Percentiles rank a stretch among this genome's conserved stretches.
Conservation (phyloP, 23 red algal species). For the Gracilaria gracilis region DNA sequence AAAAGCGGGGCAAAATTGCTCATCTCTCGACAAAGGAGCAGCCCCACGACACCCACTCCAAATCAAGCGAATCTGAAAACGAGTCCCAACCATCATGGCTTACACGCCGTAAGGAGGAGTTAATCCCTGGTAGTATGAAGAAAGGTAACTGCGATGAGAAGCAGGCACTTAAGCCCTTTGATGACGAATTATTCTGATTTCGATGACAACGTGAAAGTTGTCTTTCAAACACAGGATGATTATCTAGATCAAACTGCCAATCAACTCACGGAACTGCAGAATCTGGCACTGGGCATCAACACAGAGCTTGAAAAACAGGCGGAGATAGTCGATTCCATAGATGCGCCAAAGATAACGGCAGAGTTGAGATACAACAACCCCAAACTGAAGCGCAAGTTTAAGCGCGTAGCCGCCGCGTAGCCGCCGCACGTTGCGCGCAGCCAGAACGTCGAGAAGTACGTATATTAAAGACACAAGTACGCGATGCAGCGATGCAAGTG, state of each 20-base stretch:
- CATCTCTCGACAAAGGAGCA: too few relatives aligned
- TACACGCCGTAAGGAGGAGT: too few relatives aligned
- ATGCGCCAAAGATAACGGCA: conserved; percentile 15
- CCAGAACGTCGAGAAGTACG: conserved; percentile 62
- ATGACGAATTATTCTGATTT: conserved; percentile 26
- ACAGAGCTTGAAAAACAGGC: conserved; percentile 19
- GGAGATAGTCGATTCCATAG: conserved; percentile 27
- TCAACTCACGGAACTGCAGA: conserved; percentile 3
- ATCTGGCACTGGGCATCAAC: conserved; percentile 14
- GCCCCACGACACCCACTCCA: too few relatives aligned
- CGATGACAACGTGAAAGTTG: conserved; percentile 2
- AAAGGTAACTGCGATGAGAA: neutral
- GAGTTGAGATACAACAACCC: conserved; percentile 1
- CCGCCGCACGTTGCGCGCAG: too few relatives aligned
- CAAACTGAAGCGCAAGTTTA: conserved; percentile 22
- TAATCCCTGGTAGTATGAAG: too few relatives aligned
- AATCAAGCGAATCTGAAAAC: too few relatives aligned
- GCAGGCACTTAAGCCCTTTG: neutral
- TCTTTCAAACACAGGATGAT: neutral
- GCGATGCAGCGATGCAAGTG: conserved; percentile 43
- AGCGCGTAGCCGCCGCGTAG: too few relatives aligned
- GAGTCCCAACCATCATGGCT: too few relatives aligned
- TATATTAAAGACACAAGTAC: conserved; percentile 47
- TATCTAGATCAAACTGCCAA: conserved; percentile 11
- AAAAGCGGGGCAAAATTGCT: too few relatives aligned